Conservation (phyloP, 2,329 filamentous ascomycete genomes). For the Colletotrichum lentis region DNA sequence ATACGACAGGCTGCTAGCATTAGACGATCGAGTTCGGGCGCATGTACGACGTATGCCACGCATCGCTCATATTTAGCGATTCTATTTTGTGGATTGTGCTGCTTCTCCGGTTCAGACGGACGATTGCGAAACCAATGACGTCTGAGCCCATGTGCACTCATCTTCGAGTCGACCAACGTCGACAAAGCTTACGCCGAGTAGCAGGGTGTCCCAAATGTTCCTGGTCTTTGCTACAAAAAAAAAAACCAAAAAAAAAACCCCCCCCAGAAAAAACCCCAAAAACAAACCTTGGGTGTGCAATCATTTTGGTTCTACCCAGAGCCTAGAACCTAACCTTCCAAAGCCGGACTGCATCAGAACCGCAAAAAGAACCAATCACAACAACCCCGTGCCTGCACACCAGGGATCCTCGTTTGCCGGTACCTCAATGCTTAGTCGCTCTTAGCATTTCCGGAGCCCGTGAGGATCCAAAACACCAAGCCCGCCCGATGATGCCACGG, state of each 20-base stretch:
- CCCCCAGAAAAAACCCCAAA: background rate
- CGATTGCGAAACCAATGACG: constrained; percentile 13
- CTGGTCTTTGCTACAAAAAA: background rate
- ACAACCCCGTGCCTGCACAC: background rate
- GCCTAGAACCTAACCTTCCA: background rate
- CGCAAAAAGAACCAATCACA: background rate
- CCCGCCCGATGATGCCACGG: background rate
- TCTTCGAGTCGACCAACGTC: background rate
- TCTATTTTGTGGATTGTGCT: background rate
- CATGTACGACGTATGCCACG: constrained; percentile 4
- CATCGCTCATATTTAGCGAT: constrained; percentile 20
- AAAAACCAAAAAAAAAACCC: background rate
- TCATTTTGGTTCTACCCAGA: background rate
- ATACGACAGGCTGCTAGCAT: background rate
- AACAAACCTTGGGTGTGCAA: background rate
- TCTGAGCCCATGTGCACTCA: constrained; percentile 15
- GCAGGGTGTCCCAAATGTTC: constrained; percentile 8
- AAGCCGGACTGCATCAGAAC: background rate
- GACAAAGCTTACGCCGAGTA: background rate
- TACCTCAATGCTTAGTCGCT: constrained; percentile 17
- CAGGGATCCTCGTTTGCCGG: background rate
- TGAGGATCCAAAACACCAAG: constrained; percentile 9
- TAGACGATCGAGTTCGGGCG: constrained; percentile 1
- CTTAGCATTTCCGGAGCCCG: constrained; percentile 8
- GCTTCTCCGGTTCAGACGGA: constrained; percentile 13